Conservation (phyloP, 2,329 filamentous ascomycete species). For the Talaromyces sp. region DNA sequence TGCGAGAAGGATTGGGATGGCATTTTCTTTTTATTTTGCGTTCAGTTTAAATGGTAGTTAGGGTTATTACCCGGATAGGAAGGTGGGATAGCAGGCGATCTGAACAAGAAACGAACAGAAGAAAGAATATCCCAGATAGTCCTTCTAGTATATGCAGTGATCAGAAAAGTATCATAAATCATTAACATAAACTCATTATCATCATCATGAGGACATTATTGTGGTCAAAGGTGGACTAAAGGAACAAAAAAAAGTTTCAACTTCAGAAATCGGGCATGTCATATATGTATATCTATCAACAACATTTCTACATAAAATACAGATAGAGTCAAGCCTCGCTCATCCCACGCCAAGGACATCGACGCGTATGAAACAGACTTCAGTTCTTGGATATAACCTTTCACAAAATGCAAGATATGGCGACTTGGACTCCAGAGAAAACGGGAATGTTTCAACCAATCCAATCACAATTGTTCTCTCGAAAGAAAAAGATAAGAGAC, state of each 20-base stretch:
- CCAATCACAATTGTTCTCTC: neutral
- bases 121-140: conserved; percentile 10
- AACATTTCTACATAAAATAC: too few relatives aligned
- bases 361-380: neutral
- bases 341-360: neutral
- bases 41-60: neutral
- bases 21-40: neutral
- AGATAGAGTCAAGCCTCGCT: neutral
- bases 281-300: conserved; percentile 1
- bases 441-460: neutral
- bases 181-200: neutral
- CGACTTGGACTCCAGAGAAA: neutral
- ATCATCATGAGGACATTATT: neutral
- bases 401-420: too few relatives aligned
- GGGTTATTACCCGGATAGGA: neutral
- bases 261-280: neutral
- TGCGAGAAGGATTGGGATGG: conserved; percentile 23
- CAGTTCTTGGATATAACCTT: too few relatives aligned
- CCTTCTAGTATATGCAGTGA: neutral
- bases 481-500: too few relatives aligned
- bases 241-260: neutral
- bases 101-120: neutral
- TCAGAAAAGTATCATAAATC: neutral
- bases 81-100: neutral
- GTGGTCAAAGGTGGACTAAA: neutral